phyloP scores from a whole-genome alignment of 495 filamentous ascomycete species.

The Cryomyces minteri region DNA sequence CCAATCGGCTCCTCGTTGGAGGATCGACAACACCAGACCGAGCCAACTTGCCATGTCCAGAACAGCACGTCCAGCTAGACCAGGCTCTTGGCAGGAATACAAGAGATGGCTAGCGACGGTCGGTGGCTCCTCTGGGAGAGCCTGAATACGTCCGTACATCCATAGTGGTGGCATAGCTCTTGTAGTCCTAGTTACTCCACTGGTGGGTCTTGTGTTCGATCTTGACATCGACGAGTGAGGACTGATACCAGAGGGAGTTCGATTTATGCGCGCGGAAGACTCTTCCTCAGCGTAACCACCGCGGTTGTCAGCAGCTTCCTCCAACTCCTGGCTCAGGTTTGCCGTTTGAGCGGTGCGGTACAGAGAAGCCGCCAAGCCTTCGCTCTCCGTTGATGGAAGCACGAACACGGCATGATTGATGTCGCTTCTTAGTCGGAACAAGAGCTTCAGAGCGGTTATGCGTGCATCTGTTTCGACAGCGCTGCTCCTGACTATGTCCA shows the following conservation, averaged over 20 bases:
- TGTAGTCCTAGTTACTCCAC: conserved; percentile 10
- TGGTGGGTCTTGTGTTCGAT: conserved; percentile 14
- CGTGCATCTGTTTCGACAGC: conserved; percentile 45
- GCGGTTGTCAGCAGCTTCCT: conserved; percentile 6
- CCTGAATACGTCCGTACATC: conserved; percentile 31
- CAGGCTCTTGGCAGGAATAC: conserved; percentile 11
- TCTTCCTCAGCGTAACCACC: conserved; percentile 10
- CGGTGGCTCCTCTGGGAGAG: conserved; percentile 27
- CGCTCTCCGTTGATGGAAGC: conserved; percentile 42
- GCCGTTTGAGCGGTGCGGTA: conserved; percentile 40
- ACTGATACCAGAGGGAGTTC: conserved; percentile 6
- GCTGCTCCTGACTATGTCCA: conserved; percentile 37
- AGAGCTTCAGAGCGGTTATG: conserved; percentile 61
- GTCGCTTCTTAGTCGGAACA: conserved; percentile 73
- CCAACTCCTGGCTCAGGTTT: conserved; percentile 2
- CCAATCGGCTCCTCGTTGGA: conserved; percentile 74
- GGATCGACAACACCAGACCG: conserved; percentile 48
- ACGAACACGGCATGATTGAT: conserved; percentile 54
- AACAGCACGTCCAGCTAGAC: conserved; percentile 11
- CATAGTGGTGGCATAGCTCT: conserved; percentile 29
- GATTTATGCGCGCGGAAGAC: conserved; percentile 5
- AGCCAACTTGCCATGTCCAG: conserved; percentile 61
- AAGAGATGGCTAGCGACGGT: conserved; percentile 15
- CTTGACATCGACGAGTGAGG: conserved; percentile 17
- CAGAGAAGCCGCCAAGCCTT: conserved; percentile 50